Conservation (phyloP, 139 green algal species). For the Chlamydomonas urium region DNA sequence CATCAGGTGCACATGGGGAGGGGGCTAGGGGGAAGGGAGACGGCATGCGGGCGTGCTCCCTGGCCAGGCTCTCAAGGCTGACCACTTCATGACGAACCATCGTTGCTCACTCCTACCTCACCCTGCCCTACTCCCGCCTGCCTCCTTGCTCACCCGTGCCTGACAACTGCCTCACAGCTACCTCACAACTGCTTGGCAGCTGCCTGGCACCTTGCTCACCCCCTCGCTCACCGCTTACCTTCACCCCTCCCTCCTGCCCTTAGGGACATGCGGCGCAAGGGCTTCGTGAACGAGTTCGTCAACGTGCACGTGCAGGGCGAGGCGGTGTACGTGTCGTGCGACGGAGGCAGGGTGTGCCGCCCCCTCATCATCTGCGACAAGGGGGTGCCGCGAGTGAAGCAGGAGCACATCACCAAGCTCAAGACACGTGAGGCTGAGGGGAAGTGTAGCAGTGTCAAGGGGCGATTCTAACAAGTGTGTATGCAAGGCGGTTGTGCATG, state of each 20-base stretch:
- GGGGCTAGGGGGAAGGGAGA: neutral
- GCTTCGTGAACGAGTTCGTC: constrained; percentile 85
- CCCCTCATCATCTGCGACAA: constrained; percentile 95
- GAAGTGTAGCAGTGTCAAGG: too few species aligned
- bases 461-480: too few species aligned
- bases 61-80: too few species aligned
- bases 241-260: neutral
- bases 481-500: too few species aligned
- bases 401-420: constrained; percentile 58
- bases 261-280: constrained; percentile 47
- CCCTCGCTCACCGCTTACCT: neutral
- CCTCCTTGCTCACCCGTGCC: too few species aligned
- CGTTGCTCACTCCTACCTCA: too few species aligned
- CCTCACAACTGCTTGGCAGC: too few species aligned
- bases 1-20: constrained; percentile 27
- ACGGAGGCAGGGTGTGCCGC: constrained; percentile 92
- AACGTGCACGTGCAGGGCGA: constrained; percentile 63
- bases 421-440: constrained; percentile 41
- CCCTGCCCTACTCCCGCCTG: too few species aligned
- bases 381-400: constrained; percentile 77
- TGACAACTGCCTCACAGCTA: too few species aligned
- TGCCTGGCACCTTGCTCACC: too few species aligned
- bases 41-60: too few species aligned
- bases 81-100: too few species aligned
- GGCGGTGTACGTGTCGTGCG: constrained; percentile 65